These are phyloP conservation scores for Daldinia eschscholtzii DNA, from an alignment of 2,329 filamentous ascomycete genomes.

Conservation along the genomic window DNA sequence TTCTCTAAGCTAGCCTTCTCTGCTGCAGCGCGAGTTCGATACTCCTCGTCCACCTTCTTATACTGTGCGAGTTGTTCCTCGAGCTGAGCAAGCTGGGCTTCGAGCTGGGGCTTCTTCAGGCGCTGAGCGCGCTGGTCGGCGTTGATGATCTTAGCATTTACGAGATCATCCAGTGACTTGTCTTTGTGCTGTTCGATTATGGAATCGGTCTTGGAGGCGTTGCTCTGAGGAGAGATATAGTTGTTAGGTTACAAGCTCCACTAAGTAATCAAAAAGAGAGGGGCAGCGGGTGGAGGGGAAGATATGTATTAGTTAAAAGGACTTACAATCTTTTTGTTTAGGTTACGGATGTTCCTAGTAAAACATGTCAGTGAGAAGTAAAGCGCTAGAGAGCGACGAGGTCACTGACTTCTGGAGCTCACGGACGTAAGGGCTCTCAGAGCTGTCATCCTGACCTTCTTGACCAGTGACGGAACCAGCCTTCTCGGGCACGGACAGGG, in stretches of 20 bases:
- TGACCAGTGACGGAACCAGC: constrained; percentile 61
- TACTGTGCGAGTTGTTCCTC: constrained; percentile 81
- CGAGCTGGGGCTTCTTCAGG: constrained; percentile 80
- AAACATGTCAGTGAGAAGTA: constrained; percentile 33
- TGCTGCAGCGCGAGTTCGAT: constrained; percentile 69
- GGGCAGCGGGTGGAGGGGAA: not conserved
- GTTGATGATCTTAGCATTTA: constrained; percentile 80
- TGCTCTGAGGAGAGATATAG: constrained; percentile 62
- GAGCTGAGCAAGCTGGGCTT: constrained; percentile 74
- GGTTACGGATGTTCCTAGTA: constrained; percentile 85
- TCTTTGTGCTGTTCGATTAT: constrained; percentile 77
- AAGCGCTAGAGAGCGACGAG: not conserved
- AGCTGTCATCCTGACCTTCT: constrained; percentile 69
- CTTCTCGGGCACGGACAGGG: constrained; percentile 63
- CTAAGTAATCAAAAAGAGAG: constrained; percentile 14
- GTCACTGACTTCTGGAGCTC: constrained; percentile 86
- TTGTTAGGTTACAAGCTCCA: constrained; percentile 38
- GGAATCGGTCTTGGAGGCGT: constrained; percentile 78
- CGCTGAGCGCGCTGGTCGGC: constrained; percentile 82
- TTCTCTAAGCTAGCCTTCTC: constrained; percentile 73
- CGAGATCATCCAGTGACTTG: constrained; percentile 79
- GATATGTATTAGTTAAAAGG: constrained; percentile 27
- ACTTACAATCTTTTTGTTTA: constrained; percentile 94
- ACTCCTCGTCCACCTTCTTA: constrained; percentile 81
- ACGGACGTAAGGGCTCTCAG: constrained; percentile 84